Evolutionary conservation across 1,284 basidiomycete species (phyloP).

Genomic region (Coniophora puteana): DNA sequence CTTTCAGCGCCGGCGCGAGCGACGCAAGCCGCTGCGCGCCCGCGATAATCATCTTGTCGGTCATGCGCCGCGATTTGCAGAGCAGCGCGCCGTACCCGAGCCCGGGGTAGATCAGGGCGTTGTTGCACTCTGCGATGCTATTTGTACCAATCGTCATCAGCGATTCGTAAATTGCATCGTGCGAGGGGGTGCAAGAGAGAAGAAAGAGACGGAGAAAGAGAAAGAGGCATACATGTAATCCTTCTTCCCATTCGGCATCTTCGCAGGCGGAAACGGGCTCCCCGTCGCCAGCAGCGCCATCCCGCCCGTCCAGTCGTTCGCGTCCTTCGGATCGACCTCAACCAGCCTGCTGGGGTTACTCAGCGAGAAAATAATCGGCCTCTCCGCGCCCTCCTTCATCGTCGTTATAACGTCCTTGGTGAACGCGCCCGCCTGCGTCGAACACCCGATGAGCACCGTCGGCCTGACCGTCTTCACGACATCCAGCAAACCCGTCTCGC

Average conservation of each 20-base stretch:
- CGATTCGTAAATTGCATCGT: too few relatives aligned
- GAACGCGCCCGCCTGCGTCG: slow-evolving; percentile 79
- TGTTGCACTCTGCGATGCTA: slow-evolving; percentile 74
- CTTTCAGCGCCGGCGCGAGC: slow-evolving; percentile 70
- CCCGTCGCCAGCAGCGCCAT: slow-evolving; percentile 79
- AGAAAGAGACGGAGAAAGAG: too few relatives aligned
- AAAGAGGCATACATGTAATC: slow-evolving; percentile 61
- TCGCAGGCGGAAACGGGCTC: slow-evolving; percentile 77
- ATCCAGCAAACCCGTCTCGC: slow-evolving; percentile 55
- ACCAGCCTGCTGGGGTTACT: slow-evolving; percentile 78
- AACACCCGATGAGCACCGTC: slow-evolving; percentile 80
- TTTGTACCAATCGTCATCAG: slow-evolving; percentile 1
- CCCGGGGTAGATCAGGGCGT: slow-evolving; percentile 79
- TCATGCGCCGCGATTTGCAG: slow-evolving; percentile 56
- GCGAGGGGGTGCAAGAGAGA: neutral
- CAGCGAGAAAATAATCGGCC: slow-evolving; percentile 80
- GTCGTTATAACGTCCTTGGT: slow-evolving; percentile 69
- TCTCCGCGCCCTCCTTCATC: slow-evolving; percentile 64
- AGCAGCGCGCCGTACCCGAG: slow-evolving; percentile 74
- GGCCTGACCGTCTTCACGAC: slow-evolving; percentile 66
- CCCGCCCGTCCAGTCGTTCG: slow-evolving; percentile 74
- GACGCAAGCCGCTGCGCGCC: slow-evolving; percentile 69
- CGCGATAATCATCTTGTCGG: slow-evolving; percentile 77
- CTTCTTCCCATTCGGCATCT: slow-evolving; percentile 62
- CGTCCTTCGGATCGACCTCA: slow-evolving; percentile 72